Percentiles rank a stretch among this genome's conserved stretches.
These are phyloP conservation scores for Annulohypoxylon truncatum DNA, from an alignment of 2,329 filamentous ascomycete species.

Conservation along the genomic window DNA sequence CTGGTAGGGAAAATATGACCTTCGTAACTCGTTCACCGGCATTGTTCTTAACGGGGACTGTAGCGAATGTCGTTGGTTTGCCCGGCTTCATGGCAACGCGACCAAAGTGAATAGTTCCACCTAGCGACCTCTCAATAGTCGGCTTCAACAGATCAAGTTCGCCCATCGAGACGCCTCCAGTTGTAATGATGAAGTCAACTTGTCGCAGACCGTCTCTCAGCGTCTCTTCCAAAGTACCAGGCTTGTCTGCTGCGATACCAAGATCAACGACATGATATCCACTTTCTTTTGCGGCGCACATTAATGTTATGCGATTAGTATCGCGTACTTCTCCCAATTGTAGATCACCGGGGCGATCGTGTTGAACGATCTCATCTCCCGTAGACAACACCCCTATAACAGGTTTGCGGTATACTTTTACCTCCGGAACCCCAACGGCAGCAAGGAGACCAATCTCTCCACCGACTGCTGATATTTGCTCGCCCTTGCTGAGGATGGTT, in stretches of 20 bases:
- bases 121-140: constrained; percentile 88
- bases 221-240: constrained; percentile 78
- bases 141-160: constrained; percentile 97
- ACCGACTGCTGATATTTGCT: constrained; percentile 85
- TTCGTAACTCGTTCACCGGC: constrained; percentile 69
- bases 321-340: constrained; percentile 88
- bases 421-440: constrained; percentile 79
- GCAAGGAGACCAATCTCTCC: constrained; percentile 93
- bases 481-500: constrained; percentile 78
- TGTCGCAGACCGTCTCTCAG: constrained; percentile 79
- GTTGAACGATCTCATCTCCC: constrained; percentile 90
- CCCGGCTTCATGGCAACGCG: constrained; percentile 98
- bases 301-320: constrained; percentile 88
- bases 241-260: constrained; percentile 82
- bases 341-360: constrained; percentile 71
- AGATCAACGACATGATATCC: constrained; percentile 86
- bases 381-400: constrained; percentile 90
- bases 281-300: constrained; percentile 79
- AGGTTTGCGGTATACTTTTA: constrained; percentile 80
- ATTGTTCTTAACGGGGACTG: constrained; percentile 75
- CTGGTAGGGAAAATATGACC: constrained; percentile 88
- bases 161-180: constrained; percentile 96
- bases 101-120: constrained; percentile 95
- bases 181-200: constrained; percentile 88
- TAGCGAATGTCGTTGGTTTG: constrained; percentile 97